Evolutionary conservation across 805 yeast species (phyloP).

Genomic region (Starmerella tilneyi): DNA sequence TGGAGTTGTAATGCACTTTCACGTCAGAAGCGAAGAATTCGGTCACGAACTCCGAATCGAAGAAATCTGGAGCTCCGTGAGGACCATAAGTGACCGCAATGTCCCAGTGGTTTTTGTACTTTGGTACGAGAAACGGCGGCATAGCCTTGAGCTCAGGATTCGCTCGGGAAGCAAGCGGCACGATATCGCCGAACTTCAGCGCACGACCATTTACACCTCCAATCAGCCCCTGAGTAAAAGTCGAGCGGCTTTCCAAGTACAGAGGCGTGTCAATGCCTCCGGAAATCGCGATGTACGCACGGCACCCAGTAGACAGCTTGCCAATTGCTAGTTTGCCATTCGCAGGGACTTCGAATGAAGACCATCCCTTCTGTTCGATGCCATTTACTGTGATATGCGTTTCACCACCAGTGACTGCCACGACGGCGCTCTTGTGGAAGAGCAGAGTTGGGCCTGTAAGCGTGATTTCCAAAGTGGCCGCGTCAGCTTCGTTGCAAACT

Average conservation of each 20-base stretch:
- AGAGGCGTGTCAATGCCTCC: conserved; percentile 92
- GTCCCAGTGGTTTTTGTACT: conserved; percentile 52
- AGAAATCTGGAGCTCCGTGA: conserved; percentile 95
- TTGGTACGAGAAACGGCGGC: conserved; percentile 49
- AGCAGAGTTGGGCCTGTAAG: conserved; percentile 73
- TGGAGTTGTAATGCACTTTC: conserved; percentile 96
- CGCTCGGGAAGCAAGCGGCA: conserved; percentile 41
- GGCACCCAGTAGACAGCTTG: conserved; percentile 69
- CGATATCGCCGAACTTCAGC: conserved; percentile 82
- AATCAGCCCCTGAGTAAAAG: conserved; percentile 80
- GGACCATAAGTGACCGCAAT: conserved; percentile 96
- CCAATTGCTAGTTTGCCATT: conserved; percentile 80
- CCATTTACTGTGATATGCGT: conserved; percentile 61
- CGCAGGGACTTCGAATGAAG: conserved; percentile 55
- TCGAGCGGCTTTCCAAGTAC: conserved; percentile 90
- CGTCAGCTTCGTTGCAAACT: conserved; percentile 71
- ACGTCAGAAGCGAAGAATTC: conserved; percentile 70
- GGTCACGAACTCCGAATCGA: conserved; percentile 59
- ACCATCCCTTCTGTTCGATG: conserved; percentile 48
- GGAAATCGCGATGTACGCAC: conserved; percentile 80
- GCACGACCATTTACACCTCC: conserved; percentile 95
- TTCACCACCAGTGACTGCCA: conserved; percentile 82
- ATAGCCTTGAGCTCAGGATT: conserved; percentile 35
- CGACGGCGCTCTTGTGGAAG: conserved; percentile 70
- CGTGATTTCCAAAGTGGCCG: conserved; percentile 89